Conservation (phyloP, 1,139 yeast species). For the Pichia sp. region DNA sequence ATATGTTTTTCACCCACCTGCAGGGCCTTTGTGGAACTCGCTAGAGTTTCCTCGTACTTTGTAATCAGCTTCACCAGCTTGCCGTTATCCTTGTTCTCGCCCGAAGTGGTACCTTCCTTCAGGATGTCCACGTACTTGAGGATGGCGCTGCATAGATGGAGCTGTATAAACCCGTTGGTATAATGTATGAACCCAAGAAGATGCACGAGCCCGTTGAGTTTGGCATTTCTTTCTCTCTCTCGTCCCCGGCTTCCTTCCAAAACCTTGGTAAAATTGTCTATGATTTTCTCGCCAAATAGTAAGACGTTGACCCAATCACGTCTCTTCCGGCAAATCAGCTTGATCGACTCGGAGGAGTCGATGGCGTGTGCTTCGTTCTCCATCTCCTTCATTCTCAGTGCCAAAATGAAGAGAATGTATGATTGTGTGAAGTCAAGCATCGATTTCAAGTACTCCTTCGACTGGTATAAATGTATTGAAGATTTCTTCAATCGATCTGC, state of each 20-base stretch:
- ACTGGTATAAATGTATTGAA: constrained; percentile 5
- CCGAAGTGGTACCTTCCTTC: neutral
- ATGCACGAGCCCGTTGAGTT: neutral
- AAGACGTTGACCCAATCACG: constrained; percentile 21
- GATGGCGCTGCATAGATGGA: constrained; percentile 13
- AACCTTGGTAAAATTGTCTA: constrained; percentile 17
- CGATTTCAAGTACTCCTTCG: constrained; percentile 8
- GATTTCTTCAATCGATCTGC: constrained; percentile 12
- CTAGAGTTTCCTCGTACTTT: neutral
- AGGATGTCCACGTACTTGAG: constrained; percentile 7
- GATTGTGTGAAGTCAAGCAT: constrained; percentile 14
- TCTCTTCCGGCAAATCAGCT: constrained; percentile 13
- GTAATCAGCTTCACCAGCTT: constrained; percentile 2
- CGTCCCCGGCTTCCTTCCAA: neutral
- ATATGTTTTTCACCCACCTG: constrained; percentile 15
- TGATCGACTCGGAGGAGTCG: neutral
- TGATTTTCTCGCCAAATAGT: constrained; percentile 15
- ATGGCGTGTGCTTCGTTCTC: neutral
- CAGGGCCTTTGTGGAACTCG: constrained; percentile 9
- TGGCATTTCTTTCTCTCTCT: neutral
- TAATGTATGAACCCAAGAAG: constrained; percentile 18
- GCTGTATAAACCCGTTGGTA: constrained; percentile 18
- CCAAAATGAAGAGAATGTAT: constrained; percentile 9
- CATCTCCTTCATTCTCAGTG: constrained; percentile 9
- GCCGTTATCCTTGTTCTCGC: neutral